Evolutionary conservation across 371 early-diverging fungal species (phyloP).

Genomic region (Lichtheimia ramosa): DNA sequence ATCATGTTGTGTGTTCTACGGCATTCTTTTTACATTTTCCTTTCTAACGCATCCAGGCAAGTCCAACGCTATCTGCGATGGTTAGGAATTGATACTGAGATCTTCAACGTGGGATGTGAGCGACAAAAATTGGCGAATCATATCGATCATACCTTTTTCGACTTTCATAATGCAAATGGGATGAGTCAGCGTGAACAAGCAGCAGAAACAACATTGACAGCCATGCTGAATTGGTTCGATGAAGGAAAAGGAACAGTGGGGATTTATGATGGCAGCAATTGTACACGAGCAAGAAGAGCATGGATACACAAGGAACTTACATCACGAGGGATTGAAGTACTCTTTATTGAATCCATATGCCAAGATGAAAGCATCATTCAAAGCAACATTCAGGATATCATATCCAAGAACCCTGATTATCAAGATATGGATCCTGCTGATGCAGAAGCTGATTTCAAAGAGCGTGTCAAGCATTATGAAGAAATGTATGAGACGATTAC

Average conservation of each 20-base stretch:
- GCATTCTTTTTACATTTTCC: too few relatives aligned
- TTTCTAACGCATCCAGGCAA: neutral
- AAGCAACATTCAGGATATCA: slow-evolving; percentile 91
- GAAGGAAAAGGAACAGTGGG: slow-evolving; percentile 80
- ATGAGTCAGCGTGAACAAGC: slow-evolving; percentile 75
- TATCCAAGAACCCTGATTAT: slow-evolving; percentile 93
- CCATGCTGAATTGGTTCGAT: slow-evolving; percentile 91
- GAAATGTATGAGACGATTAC: slow-evolving; percentile 84
- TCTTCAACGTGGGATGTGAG: slow-evolving; percentile 95
- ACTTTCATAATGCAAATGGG: slow-evolving; percentile 77
- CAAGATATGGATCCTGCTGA: slow-evolving; percentile 68
- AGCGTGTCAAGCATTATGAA: slow-evolving; percentile 88
- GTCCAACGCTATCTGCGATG: slow-evolving; percentile 81
- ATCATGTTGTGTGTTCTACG: slow-evolving; percentile 2
- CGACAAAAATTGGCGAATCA: slow-evolving; percentile 79
- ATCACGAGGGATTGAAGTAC: slow-evolving; percentile 75
- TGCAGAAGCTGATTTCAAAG: slow-evolving; percentile 86
- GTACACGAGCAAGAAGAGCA: slow-evolving; percentile 78
- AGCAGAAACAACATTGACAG: slow-evolving; percentile 81
- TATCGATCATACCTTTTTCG: slow-evolving; percentile 87
- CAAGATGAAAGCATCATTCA: slow-evolving; percentile 82
- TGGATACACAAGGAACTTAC: slow-evolving; percentile 67
- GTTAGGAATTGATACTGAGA: slow-evolving; percentile 89
- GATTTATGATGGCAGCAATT: slow-evolving; percentile 97
- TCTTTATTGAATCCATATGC: slow-evolving; percentile 96